Conservation (phyloP, 108 stramenopile genomes). For the Hondaea fermentalgiana region DNA sequence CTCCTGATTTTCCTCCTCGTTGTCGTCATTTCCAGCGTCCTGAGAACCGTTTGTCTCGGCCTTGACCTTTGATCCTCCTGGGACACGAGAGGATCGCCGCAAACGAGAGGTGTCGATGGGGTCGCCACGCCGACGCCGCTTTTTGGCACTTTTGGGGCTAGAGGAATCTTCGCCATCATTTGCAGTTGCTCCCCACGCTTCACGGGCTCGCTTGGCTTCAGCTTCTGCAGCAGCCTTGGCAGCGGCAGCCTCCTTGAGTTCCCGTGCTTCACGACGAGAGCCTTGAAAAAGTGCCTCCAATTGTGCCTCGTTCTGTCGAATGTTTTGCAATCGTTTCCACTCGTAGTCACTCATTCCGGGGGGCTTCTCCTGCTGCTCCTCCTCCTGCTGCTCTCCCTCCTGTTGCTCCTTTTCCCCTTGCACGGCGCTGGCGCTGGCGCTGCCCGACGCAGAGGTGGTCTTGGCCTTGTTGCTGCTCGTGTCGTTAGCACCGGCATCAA, state of each 20-base stretch:
- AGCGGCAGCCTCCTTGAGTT: background rate
- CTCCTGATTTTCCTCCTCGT: background rate
- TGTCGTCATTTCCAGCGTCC: background rate
- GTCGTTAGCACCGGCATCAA: no score
- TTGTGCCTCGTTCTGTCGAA: background rate
- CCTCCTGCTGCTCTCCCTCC: background rate
- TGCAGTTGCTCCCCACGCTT: background rate
- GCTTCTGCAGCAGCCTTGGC: background rate
- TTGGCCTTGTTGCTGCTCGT: no score
- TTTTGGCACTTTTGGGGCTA: background rate
- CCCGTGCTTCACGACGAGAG: background rate
- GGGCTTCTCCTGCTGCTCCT: background rate
- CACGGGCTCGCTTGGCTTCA: background rate
- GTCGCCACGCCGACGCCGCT: background rate
- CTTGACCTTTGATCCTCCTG: no score
- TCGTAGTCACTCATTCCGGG: background rate
- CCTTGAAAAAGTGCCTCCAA: background rate
- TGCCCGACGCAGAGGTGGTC: no score
- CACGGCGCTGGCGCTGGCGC: background rate
- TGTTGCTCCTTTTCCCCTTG: background rate
- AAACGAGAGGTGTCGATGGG: background rate
- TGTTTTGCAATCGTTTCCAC: background rate
- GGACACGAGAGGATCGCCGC: no score
- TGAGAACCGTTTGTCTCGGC: background rate
- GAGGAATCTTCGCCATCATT: background rate